Evolutionary conservation across 345 rosid species (phyloP), one percentile per base, ranked within the genome.

Genomic region (Syzygium oleosum): DNA sequence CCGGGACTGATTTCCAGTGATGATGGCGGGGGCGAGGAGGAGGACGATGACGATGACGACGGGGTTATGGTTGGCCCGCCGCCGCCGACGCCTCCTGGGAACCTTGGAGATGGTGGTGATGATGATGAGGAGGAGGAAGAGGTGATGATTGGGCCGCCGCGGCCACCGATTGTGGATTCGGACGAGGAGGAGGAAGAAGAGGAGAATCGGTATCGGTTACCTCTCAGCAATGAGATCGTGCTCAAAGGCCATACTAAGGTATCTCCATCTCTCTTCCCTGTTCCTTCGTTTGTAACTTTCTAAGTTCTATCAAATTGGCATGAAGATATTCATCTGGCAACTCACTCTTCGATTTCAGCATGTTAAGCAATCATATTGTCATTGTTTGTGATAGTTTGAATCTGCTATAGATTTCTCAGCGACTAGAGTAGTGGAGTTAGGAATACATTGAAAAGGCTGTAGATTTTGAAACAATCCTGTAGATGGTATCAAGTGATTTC

Each of bases 231-330:
- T 80, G 99, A 98, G 93, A 96, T 98, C 91, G 94, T 94, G 88
- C 99, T 98, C 58, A 96, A 94, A 90, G 99, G 98, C 6, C 99
- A 96, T 52, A 86, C 94, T 14, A 96, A 96, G 98, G 99, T 98
- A 79, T 11, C 51, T 51, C 63, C 5, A 52, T n/a, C 23, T 12
- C 59, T 84, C 1, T 84, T 12, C 58, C 51, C 86, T n/a, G 43
- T 84, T 54, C 83, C 49, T 53, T 84, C 34, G 63, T 84, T 31
- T 31, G 86, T 11, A 84, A 31, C 53, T 22, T 41, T 38, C 43
- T 56, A 41, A 31, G 59, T 84, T 84, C 53, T 84, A n/a, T 51
- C 52, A 7, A 49, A 49, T 84, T 51, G 15, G 52, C 56, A 51
- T 16, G 38, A 73, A 38, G 83, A 38, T 73, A 19, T 73, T 9